phyloP scores from a whole-genome alignment of 176 grass and related monocot genomes.

The Oryza brachyantha region DNA sequence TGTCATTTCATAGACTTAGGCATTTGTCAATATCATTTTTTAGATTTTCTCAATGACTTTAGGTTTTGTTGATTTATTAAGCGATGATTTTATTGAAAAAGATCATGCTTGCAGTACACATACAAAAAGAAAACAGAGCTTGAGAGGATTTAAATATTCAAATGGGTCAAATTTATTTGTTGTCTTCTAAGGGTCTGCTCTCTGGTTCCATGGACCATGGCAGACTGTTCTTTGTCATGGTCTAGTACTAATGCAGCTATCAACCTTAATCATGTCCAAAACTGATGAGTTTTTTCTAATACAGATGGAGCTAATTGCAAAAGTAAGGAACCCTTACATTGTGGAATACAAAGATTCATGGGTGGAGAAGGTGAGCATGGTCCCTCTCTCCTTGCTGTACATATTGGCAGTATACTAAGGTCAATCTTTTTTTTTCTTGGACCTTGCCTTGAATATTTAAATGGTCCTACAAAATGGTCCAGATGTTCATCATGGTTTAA shows the following conservation, averaged over 20 bases:
- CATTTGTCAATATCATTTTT: no score
- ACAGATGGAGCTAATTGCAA: slow-evolving; percentile 94
- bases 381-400: not conserved
- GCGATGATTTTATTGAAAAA: not conserved
- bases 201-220: not conserved
- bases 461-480: slow-evolving; percentile 27
- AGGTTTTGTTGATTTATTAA: not conserved
- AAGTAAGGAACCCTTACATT: slow-evolving; percentile 88
- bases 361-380: slow-evolving; percentile 81
- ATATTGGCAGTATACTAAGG: slow-evolving; percentile 32
- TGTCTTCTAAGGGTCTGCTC: not conserved
- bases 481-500: slow-evolving; percentile 15
- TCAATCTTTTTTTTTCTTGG: slow-evolving; percentile 4
- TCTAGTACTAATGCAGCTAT: not conserved
- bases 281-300: slow-evolving; percentile 18
- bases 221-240: not conserved
- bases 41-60: no score
- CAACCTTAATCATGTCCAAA: not conserved
- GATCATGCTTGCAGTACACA: not conserved
- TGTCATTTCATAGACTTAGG: no score
- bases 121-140: not conserved
- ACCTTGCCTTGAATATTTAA: slow-evolving; percentile 5
- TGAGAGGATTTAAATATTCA: not conserved
- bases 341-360: slow-evolving; percentile 96
- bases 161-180: not conserved